Base-by-base conservation (phyloP, 805 yeast genomes). In the Grigorovia humatica region DNA sequence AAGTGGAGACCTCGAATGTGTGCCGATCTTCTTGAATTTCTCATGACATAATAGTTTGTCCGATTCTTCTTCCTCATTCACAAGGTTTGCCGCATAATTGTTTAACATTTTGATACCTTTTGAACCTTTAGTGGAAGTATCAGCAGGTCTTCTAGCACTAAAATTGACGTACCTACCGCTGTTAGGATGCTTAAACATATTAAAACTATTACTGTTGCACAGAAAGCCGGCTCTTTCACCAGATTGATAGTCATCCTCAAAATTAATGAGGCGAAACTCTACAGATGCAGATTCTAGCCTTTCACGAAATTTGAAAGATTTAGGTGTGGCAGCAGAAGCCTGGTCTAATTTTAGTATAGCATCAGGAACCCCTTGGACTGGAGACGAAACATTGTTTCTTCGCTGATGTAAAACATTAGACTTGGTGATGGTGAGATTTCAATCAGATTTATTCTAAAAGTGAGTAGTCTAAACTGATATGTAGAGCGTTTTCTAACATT, bases 211-310 rank as follows among this genome's bases (percentile, higher is more conserved):
- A 23, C 27, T 23, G 6, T 23, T 23, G 27, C 27, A 23, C 6
- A 23, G 27, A 23, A 23, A 23, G 27, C 27, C 27, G 27, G 6
- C 27, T 6, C 6, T 11, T 17, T 20, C 42, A 8, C 46, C 46
- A 19, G 49, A 47, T 3, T 19, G 29, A 41, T 17, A 6, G n/a
- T 42, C 23, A 12, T 18, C 43, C 49, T 51, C 51, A 18, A 55
- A 44, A 11, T 55, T 52, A 52, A 68, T 64, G 3, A 38, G 15
- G 50, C 70, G 69, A 41, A 73, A 69, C 48, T 74, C 67, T 35
- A 78, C 80, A 7, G 82, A 82, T 0, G 83, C 82, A 43, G 80
- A 74, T 60, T 78, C 83, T 1, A 81, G 70, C 52, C 82, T 70
- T 58, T 80, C 70, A 59, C 78, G 82, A 6, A 66, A 55, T 48